phyloP scores from a whole-genome alignment of 805 yeast genomes.

The Saccharomycopsis lassenensis region DNA sequence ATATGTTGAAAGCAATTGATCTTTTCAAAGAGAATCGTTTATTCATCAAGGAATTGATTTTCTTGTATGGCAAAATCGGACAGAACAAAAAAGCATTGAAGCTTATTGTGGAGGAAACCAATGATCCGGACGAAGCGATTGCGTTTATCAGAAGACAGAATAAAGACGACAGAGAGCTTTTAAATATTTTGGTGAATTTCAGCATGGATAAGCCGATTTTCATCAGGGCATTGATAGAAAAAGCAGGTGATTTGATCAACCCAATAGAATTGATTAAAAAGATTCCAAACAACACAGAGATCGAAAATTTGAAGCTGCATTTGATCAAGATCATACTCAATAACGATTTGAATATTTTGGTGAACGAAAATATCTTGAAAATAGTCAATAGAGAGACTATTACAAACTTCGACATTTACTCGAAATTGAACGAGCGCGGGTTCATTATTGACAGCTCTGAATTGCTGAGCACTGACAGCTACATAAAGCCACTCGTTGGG shows the following conservation, averaged over 20 bases:
- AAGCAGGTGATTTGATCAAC: slow-evolving; percentile 53
- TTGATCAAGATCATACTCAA: slow-evolving; percentile 52
- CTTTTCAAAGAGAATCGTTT: slow-evolving; percentile 29
- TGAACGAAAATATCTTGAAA: slow-evolving; percentile 44
- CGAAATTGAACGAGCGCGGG: slow-evolving; percentile 26
- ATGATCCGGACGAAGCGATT: slow-evolving; percentile 75
- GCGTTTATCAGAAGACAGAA: slow-evolving; percentile 52
- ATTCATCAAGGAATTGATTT: slow-evolving; percentile 64
- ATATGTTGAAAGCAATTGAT: slow-evolving; percentile 58
- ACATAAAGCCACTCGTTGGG: no score
- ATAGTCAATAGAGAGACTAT: slow-evolving; percentile 45
- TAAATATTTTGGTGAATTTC: slow-evolving; percentile 65
- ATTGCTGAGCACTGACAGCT: no score
- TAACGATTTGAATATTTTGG: slow-evolving; percentile 42
- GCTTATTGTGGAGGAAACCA: slow-evolving; percentile 63
- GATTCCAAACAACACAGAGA: slow-evolving; percentile 50
- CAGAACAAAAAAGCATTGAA: slow-evolving; percentile 64
- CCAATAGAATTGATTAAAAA: slow-evolving; percentile 58
- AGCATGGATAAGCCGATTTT: slow-evolving; percentile 68
- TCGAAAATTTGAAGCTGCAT: slow-evolving; percentile 54
- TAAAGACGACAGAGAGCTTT: slow-evolving; percentile 61
- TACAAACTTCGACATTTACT: slow-evolving; percentile 25
- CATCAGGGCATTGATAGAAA: slow-evolving; percentile 60
- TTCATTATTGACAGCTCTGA: slow-evolving; percentile 22
- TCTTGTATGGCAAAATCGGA: slow-evolving; percentile 72